phyloP scores from a whole-genome alignment of 176 grass and related monocot species.

The Phragmites australis region DNA sequence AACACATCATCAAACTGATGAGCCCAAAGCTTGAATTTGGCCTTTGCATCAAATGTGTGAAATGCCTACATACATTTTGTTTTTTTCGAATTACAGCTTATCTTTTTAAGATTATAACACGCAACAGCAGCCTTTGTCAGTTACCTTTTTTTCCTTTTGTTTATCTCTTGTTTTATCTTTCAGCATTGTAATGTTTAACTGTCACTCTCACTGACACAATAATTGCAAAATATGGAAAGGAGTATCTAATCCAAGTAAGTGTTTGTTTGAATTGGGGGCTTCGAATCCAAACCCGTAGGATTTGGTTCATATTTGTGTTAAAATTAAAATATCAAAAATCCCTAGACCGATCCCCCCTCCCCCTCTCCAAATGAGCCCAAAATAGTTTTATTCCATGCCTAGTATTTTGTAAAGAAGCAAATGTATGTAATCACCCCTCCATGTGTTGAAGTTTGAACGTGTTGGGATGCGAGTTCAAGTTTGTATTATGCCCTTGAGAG shows the following conservation, averaged over 20 bases:
- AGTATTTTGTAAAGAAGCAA: slow-evolving; percentile 10
- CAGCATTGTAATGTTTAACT: not conserved
- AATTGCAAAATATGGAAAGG: not conserved
- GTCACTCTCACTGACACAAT: slow-evolving; percentile 6
- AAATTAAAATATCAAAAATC: too few species aligned
- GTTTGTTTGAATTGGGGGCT: too few species aligned
- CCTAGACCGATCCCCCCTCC: too few species aligned
- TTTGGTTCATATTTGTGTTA: slow-evolving; percentile 5
- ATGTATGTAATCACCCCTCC: slow-evolving; percentile 5
- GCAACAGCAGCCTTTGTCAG: not conserved
- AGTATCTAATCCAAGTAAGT: not conserved
- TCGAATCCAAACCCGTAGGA: too few species aligned
- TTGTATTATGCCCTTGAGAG: slow-evolving; percentile 15
- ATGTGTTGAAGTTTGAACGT: slow-evolving; percentile 3
- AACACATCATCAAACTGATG: not conserved
- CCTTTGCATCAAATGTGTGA: not conserved
- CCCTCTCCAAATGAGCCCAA: not conserved
- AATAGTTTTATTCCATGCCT: not conserved
- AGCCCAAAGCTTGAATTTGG: not conserved
- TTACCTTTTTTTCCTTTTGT: slow-evolving; percentile 4
- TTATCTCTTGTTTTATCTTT: not conserved
- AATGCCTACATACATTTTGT: not conserved
- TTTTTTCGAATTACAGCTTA: not conserved
- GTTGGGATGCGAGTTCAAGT: not conserved
- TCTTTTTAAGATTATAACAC: not conserved